Evolutionary conservation across 805 yeast genomes (phyloP), one percentile per base, ranked within the genome.

Genomic region (Candida stauntonica): DNA sequence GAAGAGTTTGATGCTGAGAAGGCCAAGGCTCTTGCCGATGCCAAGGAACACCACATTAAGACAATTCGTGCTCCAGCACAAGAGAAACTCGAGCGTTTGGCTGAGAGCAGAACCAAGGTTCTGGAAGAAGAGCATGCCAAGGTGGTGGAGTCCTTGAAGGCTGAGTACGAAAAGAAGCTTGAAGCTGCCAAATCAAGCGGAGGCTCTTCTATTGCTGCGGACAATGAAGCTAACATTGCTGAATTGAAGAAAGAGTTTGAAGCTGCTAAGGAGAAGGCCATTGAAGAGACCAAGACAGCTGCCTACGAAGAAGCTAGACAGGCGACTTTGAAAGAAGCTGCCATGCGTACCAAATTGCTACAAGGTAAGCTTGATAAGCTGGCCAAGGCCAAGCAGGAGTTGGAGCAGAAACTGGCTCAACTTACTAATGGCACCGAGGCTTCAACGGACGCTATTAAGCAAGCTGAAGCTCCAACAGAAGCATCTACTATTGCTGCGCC

Each of bases 291-390:
- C 14, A 51, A 39, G 26, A 47, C 47, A 20, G 41, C 47, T 21
- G 46, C 53, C 7, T 46, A 39, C 17, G 47, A 45, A 5, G 42
- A 50, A 26, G 60, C 54, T 13, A 52, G 55, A 38, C 48, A 52
- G 17, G 50, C 57, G 2, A 47, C 58, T 7, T 19, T 51, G 44
- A 54, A 44, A 47, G 56, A 62, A 61, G 46, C 61, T 50, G 64
- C 65, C 1, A 64, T 63, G 51, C 66, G 65, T 33, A 58, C 59
- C 26, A 61, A 63, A 29, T 61, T 63, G n/a, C 54, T 81, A 29
- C 72, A 61, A 32, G 46, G 55, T n/a, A 66, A 70, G 45, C 42
- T 73, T 12, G 63, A 59, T 13, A 60, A 58, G 14, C 44, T 71
- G 24, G 54, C 54, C 6, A 51, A 55, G 7, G 64, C 64, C 29